These are phyloP conservation scores for Colletotrichum shisoi DNA, from an alignment of 2,329 filamentous ascomycete species.

Conservation along the genomic window DNA sequence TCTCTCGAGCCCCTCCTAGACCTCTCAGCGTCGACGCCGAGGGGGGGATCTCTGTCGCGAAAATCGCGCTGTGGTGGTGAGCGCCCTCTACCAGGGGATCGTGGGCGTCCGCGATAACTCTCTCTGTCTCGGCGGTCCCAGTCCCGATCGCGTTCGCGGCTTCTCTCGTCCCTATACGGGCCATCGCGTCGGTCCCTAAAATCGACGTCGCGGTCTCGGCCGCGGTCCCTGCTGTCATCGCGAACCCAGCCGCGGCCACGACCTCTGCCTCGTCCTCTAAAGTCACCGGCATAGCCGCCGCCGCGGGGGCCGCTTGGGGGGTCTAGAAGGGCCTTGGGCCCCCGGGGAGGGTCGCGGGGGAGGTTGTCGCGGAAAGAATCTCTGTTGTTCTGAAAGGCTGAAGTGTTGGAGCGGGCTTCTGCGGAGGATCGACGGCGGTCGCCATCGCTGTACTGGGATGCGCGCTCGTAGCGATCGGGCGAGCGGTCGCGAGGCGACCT, in stretches of 20 bases:
- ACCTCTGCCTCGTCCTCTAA: conserved; percentile 63
- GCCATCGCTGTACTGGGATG: conserved; percentile 65
- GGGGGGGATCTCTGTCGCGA: conserved; percentile 63
- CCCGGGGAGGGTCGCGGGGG: conserved; percentile 76
- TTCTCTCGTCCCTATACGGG: conserved; percentile 66
- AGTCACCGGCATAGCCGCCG: conserved; percentile 71
- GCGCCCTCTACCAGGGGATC: conserved; percentile 67
- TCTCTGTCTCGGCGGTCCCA: conserved; percentile 59
- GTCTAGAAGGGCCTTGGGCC: conserved; percentile 80
- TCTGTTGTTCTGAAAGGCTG: conserved; percentile 68
- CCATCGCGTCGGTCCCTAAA: conserved; percentile 59
- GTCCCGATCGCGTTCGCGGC: conserved; percentile 65
- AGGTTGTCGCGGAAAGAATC: conserved; percentile 58
- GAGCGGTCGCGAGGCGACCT: conserved; percentile 74
- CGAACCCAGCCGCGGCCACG: conserved; percentile 65
- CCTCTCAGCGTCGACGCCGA: conserved; percentile 72
- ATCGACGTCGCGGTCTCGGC: conserved; percentile 67
- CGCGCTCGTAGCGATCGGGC: conserved; percentile 69
- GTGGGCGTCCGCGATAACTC: conserved; percentile 64
- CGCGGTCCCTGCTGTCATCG: conserved; percentile 69
- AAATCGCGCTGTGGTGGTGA: conserved; percentile 73
- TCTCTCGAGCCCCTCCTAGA: conserved; percentile 75
- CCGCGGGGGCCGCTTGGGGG: conserved; percentile 72
- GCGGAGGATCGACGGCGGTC: conserved; percentile 74
- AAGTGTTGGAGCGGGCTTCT: conserved; percentile 64